phyloP scores from a whole-genome alignment of 345 rosid genomes.

The Populus davidiana region DNA sequence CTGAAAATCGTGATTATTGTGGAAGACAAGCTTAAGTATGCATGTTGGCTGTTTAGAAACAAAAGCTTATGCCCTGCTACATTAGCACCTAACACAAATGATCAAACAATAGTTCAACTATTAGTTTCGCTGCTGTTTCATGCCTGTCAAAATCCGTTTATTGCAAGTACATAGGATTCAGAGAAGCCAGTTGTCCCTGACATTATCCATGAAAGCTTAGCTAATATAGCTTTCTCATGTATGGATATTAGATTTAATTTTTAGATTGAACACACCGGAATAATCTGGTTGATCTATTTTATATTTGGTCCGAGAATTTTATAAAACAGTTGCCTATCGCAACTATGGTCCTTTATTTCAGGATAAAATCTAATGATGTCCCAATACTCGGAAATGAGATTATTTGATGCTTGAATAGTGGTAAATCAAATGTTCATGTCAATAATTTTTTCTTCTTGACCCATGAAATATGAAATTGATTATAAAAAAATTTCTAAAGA shows the following conservation, averaged over 20 bases:
- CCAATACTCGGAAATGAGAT: too few species aligned
- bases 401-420: too few species aligned
- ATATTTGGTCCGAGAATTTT: not conserved
- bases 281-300: not conserved
- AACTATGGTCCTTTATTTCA: too few species aligned
- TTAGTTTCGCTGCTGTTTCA: not conserved
- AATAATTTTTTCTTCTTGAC: too few species aligned
- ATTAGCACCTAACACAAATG: not conserved
- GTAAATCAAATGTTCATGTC: too few species aligned
- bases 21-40: not conserved
- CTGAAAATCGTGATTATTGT: not conserved
- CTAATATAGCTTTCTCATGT: not conserved
- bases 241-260: not conserved
- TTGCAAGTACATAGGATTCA: not conserved
- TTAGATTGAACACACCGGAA: not conserved
- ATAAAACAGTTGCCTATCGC: not conserved
- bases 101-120: not conserved
- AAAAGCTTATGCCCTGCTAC: not conserved
- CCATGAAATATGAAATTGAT: too few species aligned
- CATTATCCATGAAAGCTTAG: not conserved
- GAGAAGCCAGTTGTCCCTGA: not conserved
- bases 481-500: rapidly evolving
- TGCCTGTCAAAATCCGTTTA: not conserved
- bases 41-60: not conserved
- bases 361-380: too few species aligned